These are phyloP conservation scores for Phialophora verrucosa DNA, from an alignment of 2,329 filamentous ascomycete species.

Conservation along the genomic window DNA sequence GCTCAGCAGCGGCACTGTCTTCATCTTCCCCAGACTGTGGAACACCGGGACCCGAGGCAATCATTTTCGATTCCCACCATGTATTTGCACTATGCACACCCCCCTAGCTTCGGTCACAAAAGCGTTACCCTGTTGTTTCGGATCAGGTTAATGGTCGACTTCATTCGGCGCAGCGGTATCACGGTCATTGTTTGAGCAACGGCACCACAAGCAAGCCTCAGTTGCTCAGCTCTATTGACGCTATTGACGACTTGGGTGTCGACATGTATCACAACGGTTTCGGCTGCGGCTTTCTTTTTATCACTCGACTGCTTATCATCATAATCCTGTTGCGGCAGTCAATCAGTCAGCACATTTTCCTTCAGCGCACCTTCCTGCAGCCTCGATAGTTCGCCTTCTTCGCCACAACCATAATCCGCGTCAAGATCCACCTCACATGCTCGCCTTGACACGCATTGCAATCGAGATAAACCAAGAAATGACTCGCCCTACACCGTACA, in stretches of 20 bases:
- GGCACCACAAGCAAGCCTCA: constrained; percentile 24
- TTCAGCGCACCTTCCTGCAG: constrained; percentile 32
- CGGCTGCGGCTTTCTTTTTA: constrained; percentile 34
- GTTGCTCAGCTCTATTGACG: constrained; percentile 25
- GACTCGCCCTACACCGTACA: constrained; percentile 32
- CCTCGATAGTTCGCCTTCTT: constrained; percentile 37
- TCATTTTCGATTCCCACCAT: constrained; percentile 33
- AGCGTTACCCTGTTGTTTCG: constrained; percentile 33
- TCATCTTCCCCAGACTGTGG: constrained; percentile 18
- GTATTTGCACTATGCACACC: constrained; percentile 33
- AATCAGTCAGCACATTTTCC: constrained; percentile 29
- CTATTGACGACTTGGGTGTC: constrained; percentile 30
- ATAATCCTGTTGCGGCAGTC: constrained; percentile 34
- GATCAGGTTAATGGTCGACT: constrained; percentile 30
- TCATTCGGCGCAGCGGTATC: constrained; percentile 33
- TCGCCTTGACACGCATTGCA: constrained; percentile 35
- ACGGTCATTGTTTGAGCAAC: constrained; percentile 33
- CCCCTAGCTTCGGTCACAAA: constrained; percentile 31
- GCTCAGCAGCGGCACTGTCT: constrained; percentile 16
- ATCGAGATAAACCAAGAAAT: constrained; percentile 28
- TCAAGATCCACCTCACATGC: constrained; percentile 33
- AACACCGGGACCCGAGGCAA: constrained; percentile 17
- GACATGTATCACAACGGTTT: constrained; percentile 37
- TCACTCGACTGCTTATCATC: constrained; percentile 34
- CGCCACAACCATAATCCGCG: constrained; percentile 25